A percentile compares a stretch with the other conserved stretches of the same genome.
These are phyloP conservation scores for Oryza rufipogon DNA, from an alignment of 176 grass and related monocot genomes.

Conservation along the genomic window DNA sequence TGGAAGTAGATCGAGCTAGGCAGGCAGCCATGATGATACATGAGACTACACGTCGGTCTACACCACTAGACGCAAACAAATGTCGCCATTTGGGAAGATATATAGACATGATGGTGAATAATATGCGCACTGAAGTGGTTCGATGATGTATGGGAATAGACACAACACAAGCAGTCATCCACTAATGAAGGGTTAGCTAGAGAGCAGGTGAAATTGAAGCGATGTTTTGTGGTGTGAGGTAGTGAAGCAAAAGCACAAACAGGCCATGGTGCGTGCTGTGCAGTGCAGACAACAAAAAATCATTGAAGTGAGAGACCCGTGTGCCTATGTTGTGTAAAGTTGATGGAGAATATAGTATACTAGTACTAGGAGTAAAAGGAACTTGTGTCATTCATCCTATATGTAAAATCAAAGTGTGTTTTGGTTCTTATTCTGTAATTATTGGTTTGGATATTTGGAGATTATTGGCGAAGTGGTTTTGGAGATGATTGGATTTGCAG, in stretches of 20 bases:
- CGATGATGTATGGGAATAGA: neutral
- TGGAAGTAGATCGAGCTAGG: too few species aligned
- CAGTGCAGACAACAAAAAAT: neutral
- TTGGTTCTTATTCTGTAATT: too few species aligned
- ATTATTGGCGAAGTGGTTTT: too few species aligned
- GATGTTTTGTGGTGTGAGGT: neutral
- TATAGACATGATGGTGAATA: neutral
- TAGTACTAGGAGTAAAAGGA: too few species aligned
- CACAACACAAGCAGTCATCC: neutral
- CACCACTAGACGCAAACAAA: neutral
- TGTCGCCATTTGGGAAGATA: constrained; percentile 8
- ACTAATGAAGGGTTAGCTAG: neutral
- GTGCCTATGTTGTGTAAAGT: neutral
- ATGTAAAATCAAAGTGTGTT: too few species aligned
- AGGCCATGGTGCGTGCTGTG: neutral
- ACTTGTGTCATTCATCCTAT: too few species aligned
- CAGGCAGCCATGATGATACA: neutral
- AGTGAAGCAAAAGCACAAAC: neutral
- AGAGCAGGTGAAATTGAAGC: neutral
- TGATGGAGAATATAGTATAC: neutral
- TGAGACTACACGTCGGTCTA: neutral
- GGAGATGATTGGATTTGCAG: too few species aligned
- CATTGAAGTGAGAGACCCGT: neutral
- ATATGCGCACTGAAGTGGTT: neutral
- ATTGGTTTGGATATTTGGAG: too few species aligned